Evolutionary conservation across 257 asterid species (phyloP).

Genomic region (Solanum sitiens): DNA sequence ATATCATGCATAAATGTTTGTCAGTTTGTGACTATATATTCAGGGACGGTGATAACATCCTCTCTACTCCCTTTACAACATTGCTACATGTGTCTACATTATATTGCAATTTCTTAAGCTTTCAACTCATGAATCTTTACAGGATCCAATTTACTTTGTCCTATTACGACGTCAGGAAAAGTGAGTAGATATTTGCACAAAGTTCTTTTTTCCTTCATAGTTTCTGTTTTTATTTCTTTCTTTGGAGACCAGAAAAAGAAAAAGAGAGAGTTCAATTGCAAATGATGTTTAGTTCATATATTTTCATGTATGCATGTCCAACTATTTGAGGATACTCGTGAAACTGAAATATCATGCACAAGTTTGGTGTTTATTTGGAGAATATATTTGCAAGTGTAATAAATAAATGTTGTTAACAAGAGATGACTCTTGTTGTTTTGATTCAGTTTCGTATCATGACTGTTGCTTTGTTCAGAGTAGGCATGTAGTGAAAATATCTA

Average conservation of each 20-base stretch:
- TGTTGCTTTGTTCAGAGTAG: not conserved
- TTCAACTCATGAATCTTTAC: conserved; percentile 51
- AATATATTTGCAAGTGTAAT: not conserved
- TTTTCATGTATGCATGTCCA: not conserved
- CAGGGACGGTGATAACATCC: not conserved
- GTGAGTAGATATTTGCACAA: conserved; percentile 26
- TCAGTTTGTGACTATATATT: not conserved
- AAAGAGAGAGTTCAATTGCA: not conserved
- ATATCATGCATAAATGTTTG: not conserved
- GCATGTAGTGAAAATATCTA: not conserved
- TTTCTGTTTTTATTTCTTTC: not conserved
- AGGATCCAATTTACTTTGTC: conserved; percentile 73
- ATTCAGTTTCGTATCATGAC: not conserved
- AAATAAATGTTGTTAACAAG: not conserved
- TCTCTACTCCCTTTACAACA: conserved; percentile 37
- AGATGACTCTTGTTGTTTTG: not conserved
- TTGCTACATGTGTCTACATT: conserved; percentile 61
- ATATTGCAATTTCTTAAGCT: conserved; percentile 57
- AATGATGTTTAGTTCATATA: not conserved
- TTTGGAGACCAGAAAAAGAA: not conserved
- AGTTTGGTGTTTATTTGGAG: not conserved
- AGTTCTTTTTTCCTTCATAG: not conserved
- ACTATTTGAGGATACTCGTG: not conserved
- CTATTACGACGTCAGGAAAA: conserved; percentile 35
- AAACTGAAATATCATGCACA: not conserved